These are phyloP conservation scores for Ustilago hordei DNA, from an alignment of 1,284 basidiomycete genomes.

Conservation along the genomic window DNA sequence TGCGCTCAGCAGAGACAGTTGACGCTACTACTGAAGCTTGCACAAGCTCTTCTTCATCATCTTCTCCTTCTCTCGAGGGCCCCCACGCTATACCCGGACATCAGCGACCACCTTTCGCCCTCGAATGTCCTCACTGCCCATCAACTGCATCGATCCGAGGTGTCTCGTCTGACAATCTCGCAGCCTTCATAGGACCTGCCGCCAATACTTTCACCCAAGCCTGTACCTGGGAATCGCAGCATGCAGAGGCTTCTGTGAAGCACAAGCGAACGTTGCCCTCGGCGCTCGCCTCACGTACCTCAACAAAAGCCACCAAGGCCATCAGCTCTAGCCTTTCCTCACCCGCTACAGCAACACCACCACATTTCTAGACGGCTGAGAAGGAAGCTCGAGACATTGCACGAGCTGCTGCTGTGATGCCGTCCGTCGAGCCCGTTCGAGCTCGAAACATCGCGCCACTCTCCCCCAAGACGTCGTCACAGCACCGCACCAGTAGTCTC, in stretches of 20 bases:
- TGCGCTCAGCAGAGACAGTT: conserved; percentile 1
- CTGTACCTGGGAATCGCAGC: neutral
- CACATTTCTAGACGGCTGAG: neutral
- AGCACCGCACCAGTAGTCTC: conserved; percentile 5
- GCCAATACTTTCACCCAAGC: neutral
- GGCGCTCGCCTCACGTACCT: conserved; percentile 11
- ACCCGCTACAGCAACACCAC: neutral
- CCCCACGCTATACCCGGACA: neutral
- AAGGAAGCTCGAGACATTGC: conserved; percentile 3
- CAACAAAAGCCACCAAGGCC: conserved; percentile 1
- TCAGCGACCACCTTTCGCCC: neutral
- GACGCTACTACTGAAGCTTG: neutral
- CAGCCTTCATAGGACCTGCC: neutral
- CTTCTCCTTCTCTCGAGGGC: conserved; percentile 1
- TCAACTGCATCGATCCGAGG: neutral
- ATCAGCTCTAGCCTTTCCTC: no score
- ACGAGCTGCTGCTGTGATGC: conserved; percentile 41
- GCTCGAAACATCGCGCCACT: conserved; percentile 36
- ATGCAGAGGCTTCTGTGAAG: conserved; percentile 12
- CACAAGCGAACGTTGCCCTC: conserved; percentile 1
- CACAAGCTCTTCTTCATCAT: conserved; percentile 3
- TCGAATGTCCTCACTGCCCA: neutral
- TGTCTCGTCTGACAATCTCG: neutral
- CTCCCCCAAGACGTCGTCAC: conserved; percentile 11
- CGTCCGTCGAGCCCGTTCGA: conserved; percentile 40